Base-by-base conservation (phyloP, 805 yeast genomes). In the Metschnikowia lunata region DNA sequence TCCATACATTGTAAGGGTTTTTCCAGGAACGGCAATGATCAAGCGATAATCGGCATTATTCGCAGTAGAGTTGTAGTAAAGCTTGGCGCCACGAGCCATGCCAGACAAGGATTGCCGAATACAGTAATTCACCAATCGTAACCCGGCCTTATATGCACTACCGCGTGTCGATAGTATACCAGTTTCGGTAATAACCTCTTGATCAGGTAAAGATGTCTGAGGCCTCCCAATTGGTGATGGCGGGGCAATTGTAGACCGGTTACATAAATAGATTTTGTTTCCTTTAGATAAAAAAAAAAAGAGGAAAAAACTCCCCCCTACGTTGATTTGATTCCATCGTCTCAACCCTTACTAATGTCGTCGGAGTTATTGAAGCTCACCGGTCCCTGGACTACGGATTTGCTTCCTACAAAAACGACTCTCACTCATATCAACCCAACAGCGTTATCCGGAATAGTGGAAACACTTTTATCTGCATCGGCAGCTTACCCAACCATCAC, bases 351-450 rank as follows among this genome's bases (percentile, higher is more conserved):
- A 29, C 11, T 6, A 11, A 45, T 48, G 40, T 39, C 51, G n/a
- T 37, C 43, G 6, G 42, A 45, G 34, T 38, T 48, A 26, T 45
- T 40, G 15, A 39, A 44, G 37, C 46, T 50, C 41, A 48, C 52
- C 7, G 55, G 55, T 10, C 51, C 48, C 12, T 54, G 58, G 58
- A 30, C 52, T 29, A 51, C 56, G 8, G 43, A 41, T 31, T 52
- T 50, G 15, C 49, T 53, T 9, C 55, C 58, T 10, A 48, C 57
- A 5, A 45, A 54, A 29, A 55, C 61, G 7, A 47, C 54, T 6
- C 38, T 56, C 26, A 54, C 56, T 7, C 49, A 48, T 23, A 47
- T 57, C 8, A 46, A 47, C 36, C 56, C 60, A 12, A 48, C 50
- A 7, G 34, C 46, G 8, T 41, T 42, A 5, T 32, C 46, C 3